phyloP scores from a whole-genome alignment of 116 monocot genomes.

The Thalassia testudinum region DNA sequence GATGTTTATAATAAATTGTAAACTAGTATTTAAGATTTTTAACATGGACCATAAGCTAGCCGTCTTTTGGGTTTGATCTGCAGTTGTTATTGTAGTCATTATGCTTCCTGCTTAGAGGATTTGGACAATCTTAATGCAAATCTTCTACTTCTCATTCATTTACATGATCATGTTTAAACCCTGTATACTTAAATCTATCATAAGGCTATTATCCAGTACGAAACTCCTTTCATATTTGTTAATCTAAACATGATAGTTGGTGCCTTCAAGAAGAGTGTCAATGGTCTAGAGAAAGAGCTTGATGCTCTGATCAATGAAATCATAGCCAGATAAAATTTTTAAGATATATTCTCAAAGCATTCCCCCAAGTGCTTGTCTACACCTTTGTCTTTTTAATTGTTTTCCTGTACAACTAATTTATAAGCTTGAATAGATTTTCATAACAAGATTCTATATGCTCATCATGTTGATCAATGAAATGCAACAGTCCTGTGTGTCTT shows the following conservation, averaged over 20 bases:
- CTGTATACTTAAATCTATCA: slow-evolving; percentile 74
- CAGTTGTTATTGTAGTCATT: slow-evolving; percentile 56
- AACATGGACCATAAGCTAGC: too few species aligned
- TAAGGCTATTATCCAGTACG: slow-evolving; percentile 94
- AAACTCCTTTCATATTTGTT: slow-evolving; percentile 86
- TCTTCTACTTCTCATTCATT: slow-evolving; percentile 75
- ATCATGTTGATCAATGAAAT: slow-evolving; percentile 91
- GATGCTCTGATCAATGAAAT: slow-evolving; percentile 83
- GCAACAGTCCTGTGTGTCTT: slow-evolving; percentile 72
- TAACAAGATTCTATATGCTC: slow-evolving; percentile 92
- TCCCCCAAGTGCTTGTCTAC: neutral
- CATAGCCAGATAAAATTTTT: slow-evolving; percentile 55
- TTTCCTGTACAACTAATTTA: slow-evolving; percentile 2
- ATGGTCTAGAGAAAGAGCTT: slow-evolving; percentile 79
- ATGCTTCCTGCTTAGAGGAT: slow-evolving; percentile 86
- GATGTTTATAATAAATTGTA: too few species aligned
- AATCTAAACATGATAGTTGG: slow-evolving; percentile 78
- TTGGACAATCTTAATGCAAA: slow-evolving; percentile 75
- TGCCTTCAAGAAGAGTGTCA: slow-evolving; percentile 75
- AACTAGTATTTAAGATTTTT: too few species aligned
- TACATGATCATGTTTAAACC: slow-evolving; percentile 75
- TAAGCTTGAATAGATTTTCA: slow-evolving; percentile 97
- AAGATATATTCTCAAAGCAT: neutral
- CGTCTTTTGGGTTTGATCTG: too few species aligned
- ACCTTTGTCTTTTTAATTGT: neutral